Base-by-base conservation (phyloP, 2,329 filamentous ascomycete genomes). In the Diaporthe sp. region DNA sequence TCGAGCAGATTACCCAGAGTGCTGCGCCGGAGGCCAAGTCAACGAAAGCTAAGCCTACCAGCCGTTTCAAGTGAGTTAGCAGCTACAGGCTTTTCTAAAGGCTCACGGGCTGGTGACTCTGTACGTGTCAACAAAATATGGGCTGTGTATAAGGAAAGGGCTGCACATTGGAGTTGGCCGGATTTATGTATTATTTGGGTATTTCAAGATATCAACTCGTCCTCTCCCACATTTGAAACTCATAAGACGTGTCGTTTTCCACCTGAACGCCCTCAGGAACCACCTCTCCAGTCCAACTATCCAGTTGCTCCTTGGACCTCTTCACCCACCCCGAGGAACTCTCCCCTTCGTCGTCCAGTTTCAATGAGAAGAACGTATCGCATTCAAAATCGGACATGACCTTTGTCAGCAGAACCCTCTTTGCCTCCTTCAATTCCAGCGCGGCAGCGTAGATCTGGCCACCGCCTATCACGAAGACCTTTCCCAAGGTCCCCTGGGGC, bases 401-500 rank as follows among this genome's bases (percentile, higher is more conserved):
- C 78, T 90, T 88, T 70, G 94, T 97, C 78, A 96, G 85, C 76
- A 97, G 84, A 73, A 97, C 89, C 55, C 92, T 86, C 79, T 86
- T 88, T 57, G 92, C 87, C 82, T 91, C 88, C 57, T 84, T 82
- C 75, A 91, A 80, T 79, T 85, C 82, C 81, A 98, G 86, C 19
- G 95, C 93, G 31, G 92, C 90, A 53, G 86, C 87, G 84, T 98
- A 99, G 78, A 98, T 93, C 85, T 95, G 93, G 74, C 92, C 94
- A 6, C 97, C 97, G 34, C 97, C 97, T 80, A 99, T 98, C 58
- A 98, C 90, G 84, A 96, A 98, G 4, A 95, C 88, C 79, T 90
- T 90, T 12, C 88, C 90, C 46, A 92, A 79, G 57, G 78, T 79
- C 12, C 78, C 79, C 62, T 77, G 71, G 71, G 83, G 82, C 65